Percentiles rank a stretch among this genome's conserved stretches.
Conservation (phyloP, 2,329 filamentous ascomycete species). For the Myriosclerotinia curreyana region DNA sequence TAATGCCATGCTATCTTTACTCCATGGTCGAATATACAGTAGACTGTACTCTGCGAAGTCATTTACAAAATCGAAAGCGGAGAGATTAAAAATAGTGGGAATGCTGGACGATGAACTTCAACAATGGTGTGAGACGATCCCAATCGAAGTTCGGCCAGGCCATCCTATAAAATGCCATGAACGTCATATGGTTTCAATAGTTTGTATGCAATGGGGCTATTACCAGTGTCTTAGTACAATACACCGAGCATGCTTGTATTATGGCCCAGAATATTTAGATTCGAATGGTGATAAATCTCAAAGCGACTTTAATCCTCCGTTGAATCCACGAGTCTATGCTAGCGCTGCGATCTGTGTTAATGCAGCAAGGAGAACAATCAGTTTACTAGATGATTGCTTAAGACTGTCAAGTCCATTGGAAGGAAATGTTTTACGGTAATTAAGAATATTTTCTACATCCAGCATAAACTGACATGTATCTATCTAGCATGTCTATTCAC, state of each 20-base stretch:
- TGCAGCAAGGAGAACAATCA: conserved; percentile 30
- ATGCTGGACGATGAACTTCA: conserved; percentile 32
- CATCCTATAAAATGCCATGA: conserved; percentile 27
- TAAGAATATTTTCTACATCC: not conserved
- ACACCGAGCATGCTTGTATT: conserved; percentile 30
- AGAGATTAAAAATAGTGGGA: conserved; percentile 29
- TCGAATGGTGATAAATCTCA: conserved; percentile 17
- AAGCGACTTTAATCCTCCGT: conserved; percentile 18
- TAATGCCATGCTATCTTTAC: conserved; percentile 27
- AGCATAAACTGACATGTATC: not conserved
- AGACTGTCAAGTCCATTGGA: conserved; percentile 27
- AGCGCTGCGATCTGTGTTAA: conserved; percentile 29
- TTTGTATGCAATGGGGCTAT: conserved; percentile 34
- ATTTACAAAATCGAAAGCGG: conserved; percentile 29
- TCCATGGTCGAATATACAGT: conserved; percentile 31
- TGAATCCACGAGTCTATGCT: conserved; percentile 29
- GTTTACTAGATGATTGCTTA: conserved; percentile 26
- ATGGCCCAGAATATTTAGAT: conserved; percentile 23
- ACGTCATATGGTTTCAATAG: conserved; percentile 26
- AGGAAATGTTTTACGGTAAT: conserved; percentile 20
- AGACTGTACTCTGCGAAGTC: conserved; percentile 33
- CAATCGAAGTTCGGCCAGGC: conserved; percentile 33
- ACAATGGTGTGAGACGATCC: conserved; percentile 30
- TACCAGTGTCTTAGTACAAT: conserved; percentile 29
- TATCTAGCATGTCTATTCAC: conserved; percentile 48